Evolutionary conservation across 164 flowering plant species (phyloP).

Genomic region (Protea cynaroides): DNA sequence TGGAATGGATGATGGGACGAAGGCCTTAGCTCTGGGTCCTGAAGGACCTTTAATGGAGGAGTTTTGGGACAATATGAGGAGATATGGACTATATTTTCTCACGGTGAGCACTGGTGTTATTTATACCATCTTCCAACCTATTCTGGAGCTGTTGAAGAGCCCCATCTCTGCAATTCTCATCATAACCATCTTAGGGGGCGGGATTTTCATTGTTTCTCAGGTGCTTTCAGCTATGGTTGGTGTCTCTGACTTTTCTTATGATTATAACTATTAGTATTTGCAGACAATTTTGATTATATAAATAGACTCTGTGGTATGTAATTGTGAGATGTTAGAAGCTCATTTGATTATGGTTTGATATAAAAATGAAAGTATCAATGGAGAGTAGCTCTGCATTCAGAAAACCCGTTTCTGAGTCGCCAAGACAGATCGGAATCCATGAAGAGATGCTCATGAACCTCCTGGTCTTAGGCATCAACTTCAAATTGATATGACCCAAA

Average conservation of each 20-base stretch:
- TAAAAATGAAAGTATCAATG: too few species aligned
- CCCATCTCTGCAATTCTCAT: slow-evolving; percentile 76
- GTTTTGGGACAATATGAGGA: slow-evolving; percentile 89
- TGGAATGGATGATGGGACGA: slow-evolving; percentile 41
- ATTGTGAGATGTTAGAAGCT: too few species aligned
- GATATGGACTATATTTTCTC: slow-evolving; percentile 67
- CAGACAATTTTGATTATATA: too few species aligned
- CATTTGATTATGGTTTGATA: too few species aligned
- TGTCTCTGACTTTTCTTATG: slow-evolving; percentile 62
- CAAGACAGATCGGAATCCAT: too few species aligned
- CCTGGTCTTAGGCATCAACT: too few species aligned
- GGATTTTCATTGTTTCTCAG: slow-evolving; percentile 56
- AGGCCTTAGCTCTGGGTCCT: slow-evolving; percentile 79
- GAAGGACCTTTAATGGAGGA: slow-evolving; percentile 92
- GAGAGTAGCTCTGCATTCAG: too few species aligned
- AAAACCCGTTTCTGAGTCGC: too few species aligned
- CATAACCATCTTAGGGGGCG: slow-evolving; percentile 49
- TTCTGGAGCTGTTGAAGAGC: slow-evolving; percentile 66
- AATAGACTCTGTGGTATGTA: too few species aligned
- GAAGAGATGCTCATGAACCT: too few species aligned
- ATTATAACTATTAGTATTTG: slow-evolving; percentile 43
- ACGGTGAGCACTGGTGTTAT: slow-evolving; percentile 87
- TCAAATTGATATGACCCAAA: too few species aligned
- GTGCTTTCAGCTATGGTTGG: slow-evolving; percentile 82
- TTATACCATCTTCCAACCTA: slow-evolving; percentile 61